Evolutionary conservation across 1,284 basidiomycete genomes (phyloP).

Genomic region (Ustilago cynodontis): DNA sequence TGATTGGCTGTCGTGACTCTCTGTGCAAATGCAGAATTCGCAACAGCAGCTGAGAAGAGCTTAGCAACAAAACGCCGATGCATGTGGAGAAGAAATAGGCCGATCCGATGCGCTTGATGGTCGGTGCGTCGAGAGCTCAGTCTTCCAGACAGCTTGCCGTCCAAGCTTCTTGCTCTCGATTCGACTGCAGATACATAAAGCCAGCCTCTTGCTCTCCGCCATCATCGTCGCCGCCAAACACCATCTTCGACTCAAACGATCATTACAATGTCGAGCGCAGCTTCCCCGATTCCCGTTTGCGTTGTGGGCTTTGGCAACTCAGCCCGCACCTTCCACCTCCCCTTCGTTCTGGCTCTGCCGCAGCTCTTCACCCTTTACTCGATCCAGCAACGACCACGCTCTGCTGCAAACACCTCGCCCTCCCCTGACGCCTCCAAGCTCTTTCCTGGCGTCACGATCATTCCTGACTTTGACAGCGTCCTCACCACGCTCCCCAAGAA

Average conservation of each 20-base stretch:
- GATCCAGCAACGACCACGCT: slow-evolving; percentile 64
- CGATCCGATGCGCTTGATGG: background rate
- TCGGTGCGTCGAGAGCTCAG: too few relatives aligned
- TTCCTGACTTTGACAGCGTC: slow-evolving; percentile 57
- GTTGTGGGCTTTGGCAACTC: slow-evolving; percentile 64
- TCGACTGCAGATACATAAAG: background rate
- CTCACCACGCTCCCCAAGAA: slow-evolving; percentile 59
- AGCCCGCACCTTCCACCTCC: slow-evolving; percentile 66
- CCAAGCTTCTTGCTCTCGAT: background rate
- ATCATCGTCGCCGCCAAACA: background rate
- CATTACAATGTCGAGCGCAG: background rate
- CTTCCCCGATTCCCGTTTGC: slow-evolving; percentile 58
- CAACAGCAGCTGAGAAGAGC: background rate
- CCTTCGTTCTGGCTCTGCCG: slow-evolving; percentile 59
- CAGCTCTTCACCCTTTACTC: slow-evolving; percentile 59
- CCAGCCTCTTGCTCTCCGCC: background rate
- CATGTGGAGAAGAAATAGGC: background rate
- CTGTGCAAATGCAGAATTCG: background rate
- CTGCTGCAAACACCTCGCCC: slow-evolving; percentile 27
- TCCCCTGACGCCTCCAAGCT: slow-evolving; percentile 45
- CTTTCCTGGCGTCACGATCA: slow-evolving; percentile 54
- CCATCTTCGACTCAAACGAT: background rate
- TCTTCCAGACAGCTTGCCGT: background rate
- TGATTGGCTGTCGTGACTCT: too few relatives aligned
- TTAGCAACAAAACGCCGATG: background rate